phyloP scores from a whole-genome alignment of 805 yeast species.

The Zygoascus biomembranicola region DNA sequence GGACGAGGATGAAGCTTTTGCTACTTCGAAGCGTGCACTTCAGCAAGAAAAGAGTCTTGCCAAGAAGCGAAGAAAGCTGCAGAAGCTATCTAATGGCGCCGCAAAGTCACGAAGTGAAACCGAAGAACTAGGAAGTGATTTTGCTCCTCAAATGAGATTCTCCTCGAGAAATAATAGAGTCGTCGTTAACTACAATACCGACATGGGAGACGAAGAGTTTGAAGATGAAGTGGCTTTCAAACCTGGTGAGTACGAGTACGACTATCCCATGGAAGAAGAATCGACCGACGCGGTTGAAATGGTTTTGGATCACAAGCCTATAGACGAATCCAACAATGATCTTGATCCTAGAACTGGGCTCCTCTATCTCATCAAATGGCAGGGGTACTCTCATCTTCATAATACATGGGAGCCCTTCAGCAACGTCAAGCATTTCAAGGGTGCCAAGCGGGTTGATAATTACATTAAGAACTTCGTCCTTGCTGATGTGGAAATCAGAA shows the following conservation, averaged over 20 bases:
- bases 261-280: conserved; percentile 3
- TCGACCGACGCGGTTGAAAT: conserved; percentile 35
- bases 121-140: conserved; percentile 15
- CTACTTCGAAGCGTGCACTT: conserved; percentile 11
- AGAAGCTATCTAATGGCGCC: conserved; percentile 22
- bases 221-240: conserved; percentile 30
- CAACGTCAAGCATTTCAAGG: conserved; percentile 43
- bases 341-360: conserved; percentile 23
- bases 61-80: conserved; percentile 19
- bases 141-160: conserved; percentile 41
- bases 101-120: conserved; percentile 9
- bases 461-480: conserved; percentile 73
- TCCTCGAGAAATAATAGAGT: conserved; percentile 63
- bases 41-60: conserved; percentile 4
- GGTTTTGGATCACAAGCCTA: conserved; percentile 48
- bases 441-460: conserved; percentile 81
- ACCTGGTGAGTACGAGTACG: conserved; percentile 11
- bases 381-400: conserved; percentile 79
- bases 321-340: conserved; percentile 23
- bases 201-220: conserved; percentile 48
- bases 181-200: conserved; percentile 73
- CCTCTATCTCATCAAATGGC: conserved; percentile 61
- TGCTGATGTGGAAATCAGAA: conserved; percentile 64
- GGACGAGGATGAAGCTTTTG: conserved; percentile 12
- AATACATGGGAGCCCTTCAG: conserved; percentile 85